Evolutionary conservation across 768 basidiomycete species (phyloP).

Genomic region (Russula dissimulans): DNA sequence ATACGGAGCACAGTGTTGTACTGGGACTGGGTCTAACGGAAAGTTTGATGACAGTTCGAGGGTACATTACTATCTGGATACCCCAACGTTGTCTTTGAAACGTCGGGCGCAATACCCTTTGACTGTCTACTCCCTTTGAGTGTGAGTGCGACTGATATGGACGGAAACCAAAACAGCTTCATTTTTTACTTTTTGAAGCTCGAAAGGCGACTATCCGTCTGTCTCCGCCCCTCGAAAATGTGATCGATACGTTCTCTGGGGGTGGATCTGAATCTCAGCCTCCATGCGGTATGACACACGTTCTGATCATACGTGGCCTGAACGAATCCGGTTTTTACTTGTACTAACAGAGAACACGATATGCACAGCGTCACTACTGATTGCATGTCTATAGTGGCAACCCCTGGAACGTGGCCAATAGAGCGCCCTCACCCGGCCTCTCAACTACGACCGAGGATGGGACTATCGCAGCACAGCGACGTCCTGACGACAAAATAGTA

Average conservation of each 20-base stretch:
- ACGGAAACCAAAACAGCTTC: conserved; percentile 65
- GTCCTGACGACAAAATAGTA: conserved; percentile 61
- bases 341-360: conserved; percentile 44
- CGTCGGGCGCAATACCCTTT: background rate
- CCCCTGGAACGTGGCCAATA: conserved; percentile 66
- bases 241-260: conserved; percentile 56
- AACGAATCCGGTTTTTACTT: conserved; percentile 81
- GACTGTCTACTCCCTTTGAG: background rate
- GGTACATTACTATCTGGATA: conserved; percentile 62
- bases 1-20: conserved; percentile 38
- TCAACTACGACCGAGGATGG: conserved; percentile 38
- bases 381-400: conserved; percentile 59
- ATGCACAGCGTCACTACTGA: conserved; percentile 88
- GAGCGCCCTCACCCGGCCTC: conserved; percentile 67
- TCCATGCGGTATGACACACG: conserved; percentile 69
- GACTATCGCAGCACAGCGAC: conserved; percentile 31
- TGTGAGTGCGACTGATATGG: background rate
- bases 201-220: conserved; percentile 28
- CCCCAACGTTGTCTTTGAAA: conserved; percentile 43
- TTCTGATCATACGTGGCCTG: conserved; percentile 71
- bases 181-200: conserved; percentile 58
- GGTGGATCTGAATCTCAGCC: conserved; percentile 34
- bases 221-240: conserved; percentile 31
- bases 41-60: conserved; percentile 83
- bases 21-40: conserved; percentile 31